A percentile compares a stretch with the other conserved stretches of the same genome.
These are phyloP conservation scores for Diospyros lotus DNA, from an alignment of 148 eudicot genomes.

Conservation along the genomic window DNA sequence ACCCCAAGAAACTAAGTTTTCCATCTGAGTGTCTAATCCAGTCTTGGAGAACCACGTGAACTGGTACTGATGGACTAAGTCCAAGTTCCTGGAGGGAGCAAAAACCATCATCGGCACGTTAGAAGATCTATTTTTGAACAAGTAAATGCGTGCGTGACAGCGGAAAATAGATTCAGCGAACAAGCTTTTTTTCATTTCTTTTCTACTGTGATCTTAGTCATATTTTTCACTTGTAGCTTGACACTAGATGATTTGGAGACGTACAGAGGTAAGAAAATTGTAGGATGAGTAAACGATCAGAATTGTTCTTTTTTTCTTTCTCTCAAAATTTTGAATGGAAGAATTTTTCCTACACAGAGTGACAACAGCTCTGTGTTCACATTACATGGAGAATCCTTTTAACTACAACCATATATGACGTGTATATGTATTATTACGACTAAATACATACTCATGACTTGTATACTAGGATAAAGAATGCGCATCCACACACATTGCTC, in stretches of 20 bases:
- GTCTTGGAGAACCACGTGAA: constrained; percentile 93
- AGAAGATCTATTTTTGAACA: too few relatives aligned
- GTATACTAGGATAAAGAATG: not conserved
- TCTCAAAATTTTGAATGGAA: not conserved
- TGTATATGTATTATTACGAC: too few relatives aligned
- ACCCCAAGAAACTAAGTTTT: constrained; percentile 90
- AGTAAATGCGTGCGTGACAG: too few relatives aligned
- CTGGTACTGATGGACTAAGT: constrained; percentile 86
- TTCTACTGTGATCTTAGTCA: too few relatives aligned
- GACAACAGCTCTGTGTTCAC: not conserved
- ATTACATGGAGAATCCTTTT: not conserved
- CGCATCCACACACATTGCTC: too few relatives aligned
- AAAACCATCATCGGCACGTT: not conserved
- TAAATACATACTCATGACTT: not conserved
- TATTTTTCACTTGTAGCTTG: too few relatives aligned
- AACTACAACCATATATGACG: not conserved
- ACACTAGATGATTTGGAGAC: too few relatives aligned
- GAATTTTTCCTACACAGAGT: not conserved
- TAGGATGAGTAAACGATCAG: too few relatives aligned
- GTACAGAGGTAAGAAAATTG: too few relatives aligned
- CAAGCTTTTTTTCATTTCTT: too few relatives aligned
- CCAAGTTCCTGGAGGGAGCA: constrained; percentile 68
- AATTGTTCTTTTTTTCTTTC: too few relatives aligned
- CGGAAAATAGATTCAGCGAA: too few relatives aligned
- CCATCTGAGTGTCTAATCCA: constrained; percentile 95